Evolutionary conservation across 495 filamentous ascomycete species (phyloP).

Genomic region (Penicillium nucicola): DNA sequence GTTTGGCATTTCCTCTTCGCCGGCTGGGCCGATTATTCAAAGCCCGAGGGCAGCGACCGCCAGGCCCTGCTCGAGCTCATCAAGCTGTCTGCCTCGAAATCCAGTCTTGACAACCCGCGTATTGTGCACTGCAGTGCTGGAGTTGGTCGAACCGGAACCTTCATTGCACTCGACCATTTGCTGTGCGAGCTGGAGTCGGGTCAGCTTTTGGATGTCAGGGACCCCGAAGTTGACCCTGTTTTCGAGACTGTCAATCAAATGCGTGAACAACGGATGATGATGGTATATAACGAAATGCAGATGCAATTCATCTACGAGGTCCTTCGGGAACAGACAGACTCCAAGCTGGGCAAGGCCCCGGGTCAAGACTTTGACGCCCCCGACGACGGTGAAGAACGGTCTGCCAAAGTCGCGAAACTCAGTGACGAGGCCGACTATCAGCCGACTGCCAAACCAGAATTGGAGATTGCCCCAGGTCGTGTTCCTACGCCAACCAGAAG

Average conservation of each 20-base stretch:
- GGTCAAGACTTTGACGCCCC: slow-evolving; percentile 9
- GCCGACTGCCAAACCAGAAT: slow-evolving; percentile 36
- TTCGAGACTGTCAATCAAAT: slow-evolving; percentile 77
- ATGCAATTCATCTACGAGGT: slow-evolving; percentile 90
- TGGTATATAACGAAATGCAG: slow-evolving; percentile 91
- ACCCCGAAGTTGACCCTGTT: slow-evolving; percentile 53
- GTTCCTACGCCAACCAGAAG: slow-evolving; percentile 26
- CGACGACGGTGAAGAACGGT: slow-evolving; percentile 27
- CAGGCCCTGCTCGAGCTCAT: slow-evolving; percentile 76
- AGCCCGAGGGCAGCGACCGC: slow-evolving; percentile 77
- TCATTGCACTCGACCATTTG: slow-evolving; percentile 90
- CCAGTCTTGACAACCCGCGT: slow-evolving; percentile 67
- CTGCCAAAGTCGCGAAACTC: slow-evolving; percentile 41
- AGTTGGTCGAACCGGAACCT: slow-evolving; percentile 91
- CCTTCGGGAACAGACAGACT: slow-evolving; percentile 64
- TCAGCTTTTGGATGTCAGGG: slow-evolving; percentile 48
- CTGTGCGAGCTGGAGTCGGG: slow-evolving; percentile 78
- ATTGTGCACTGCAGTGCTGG: slow-evolving; percentile 94
- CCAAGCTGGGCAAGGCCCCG: slow-evolving; percentile 43
- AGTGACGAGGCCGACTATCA: slow-evolving; percentile 30
- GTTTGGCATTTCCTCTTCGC: slow-evolving; percentile 91
- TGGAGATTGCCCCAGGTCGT: slow-evolving; percentile 31
- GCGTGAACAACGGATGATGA: slow-evolving; percentile 86
- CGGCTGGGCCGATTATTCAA: slow-evolving; percentile 91
- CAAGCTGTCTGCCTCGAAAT: slow-evolving; percentile 69